Evolutionary conservation across 1,284 basidiomycete species (phyloP), one percentile per base, ranked within the genome.

Genomic region (Neolentinus lepideus): DNA sequence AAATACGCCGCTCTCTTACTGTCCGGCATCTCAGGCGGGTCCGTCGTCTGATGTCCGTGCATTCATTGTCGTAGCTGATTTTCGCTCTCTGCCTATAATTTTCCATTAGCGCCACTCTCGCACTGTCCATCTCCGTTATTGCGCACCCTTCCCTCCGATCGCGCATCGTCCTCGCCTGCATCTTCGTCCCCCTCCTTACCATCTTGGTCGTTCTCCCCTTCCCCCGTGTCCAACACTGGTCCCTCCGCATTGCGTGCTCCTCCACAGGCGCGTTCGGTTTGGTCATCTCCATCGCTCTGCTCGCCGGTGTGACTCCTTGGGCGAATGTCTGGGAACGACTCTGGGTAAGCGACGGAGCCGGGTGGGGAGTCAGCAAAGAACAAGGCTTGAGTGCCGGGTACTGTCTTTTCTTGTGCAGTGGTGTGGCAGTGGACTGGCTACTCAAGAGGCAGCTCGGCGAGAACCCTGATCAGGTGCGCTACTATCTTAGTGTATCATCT

Each of bases 391-490:
- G 75, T 60, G 80, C 79, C 3, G 76, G 74, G 10, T 84, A 75
- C 62, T 80, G 75, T 58, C 64, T 85, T n/a, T 72, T 85, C 48
- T 65, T 82, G 19, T 62, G 68, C 14, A 43, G 66, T 14, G 85
- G 85, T 1, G 67, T 74, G 3, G 66, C 63, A 0, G 66, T 63
- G 12, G 84, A 88, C 62, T 86, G 79, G 78, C 69, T 75, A n/a
- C 65, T 87, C 50, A 71, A 70, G 31, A 66, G 67, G 50, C 75
- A 73, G 66, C 71, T 84, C 31, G 85, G 84, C 16, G 83, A 84
- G 62, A 81, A 81, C 66, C 85, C 84, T 26, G 85, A 87, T 60
- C 76, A 87, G 77, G 83, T 83, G 59, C 19, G 71, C 67, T 11
- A 27, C 56, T 43, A 19, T 21, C 26, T 52, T 29, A 26, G 36